Percentiles rank a stretch among this genome's conserved stretches.
phyloP scores from a whole-genome alignment of 2,329 filamentous ascomycete species.

The Aspergillus tamarii region DNA sequence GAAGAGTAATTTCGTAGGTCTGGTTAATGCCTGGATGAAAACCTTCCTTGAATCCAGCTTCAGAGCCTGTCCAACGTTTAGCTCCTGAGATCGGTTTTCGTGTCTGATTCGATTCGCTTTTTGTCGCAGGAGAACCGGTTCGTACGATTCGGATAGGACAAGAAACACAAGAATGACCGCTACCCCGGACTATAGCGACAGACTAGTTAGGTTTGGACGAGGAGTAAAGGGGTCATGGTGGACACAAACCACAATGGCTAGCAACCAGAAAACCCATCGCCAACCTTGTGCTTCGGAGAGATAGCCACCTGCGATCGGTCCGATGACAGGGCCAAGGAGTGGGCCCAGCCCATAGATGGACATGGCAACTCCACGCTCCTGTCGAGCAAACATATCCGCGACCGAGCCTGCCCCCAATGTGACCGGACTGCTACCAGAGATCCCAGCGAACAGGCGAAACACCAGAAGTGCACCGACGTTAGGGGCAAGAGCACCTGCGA shows the following conservation, averaged over 20 bases:
- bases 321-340: background rate
- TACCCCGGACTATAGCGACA: background rate
- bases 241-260: background rate
- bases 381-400: background rate
- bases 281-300: background rate
- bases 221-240: background rate
- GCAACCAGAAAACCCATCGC: background rate
- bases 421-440: background rate
- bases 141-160: background rate
- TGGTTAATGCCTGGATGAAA: constrained; percentile 31
- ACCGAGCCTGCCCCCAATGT: background rate
- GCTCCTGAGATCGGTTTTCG: background rate
- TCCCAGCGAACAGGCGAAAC: background rate
- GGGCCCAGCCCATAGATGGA: background rate
- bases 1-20: constrained; percentile 53
- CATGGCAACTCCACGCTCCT: background rate
- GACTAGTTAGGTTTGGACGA: background rate
- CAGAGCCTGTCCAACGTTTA: background rate
- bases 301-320: background rate
- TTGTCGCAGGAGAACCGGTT: background rate
- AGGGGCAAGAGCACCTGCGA: background rate
- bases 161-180: background rate
- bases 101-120: background rate
- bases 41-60: background rate
- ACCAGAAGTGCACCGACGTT: background rate